Conservation (phyloP, 495 filamentous ascomycete genomes). For the Podospora anserina region DNA sequence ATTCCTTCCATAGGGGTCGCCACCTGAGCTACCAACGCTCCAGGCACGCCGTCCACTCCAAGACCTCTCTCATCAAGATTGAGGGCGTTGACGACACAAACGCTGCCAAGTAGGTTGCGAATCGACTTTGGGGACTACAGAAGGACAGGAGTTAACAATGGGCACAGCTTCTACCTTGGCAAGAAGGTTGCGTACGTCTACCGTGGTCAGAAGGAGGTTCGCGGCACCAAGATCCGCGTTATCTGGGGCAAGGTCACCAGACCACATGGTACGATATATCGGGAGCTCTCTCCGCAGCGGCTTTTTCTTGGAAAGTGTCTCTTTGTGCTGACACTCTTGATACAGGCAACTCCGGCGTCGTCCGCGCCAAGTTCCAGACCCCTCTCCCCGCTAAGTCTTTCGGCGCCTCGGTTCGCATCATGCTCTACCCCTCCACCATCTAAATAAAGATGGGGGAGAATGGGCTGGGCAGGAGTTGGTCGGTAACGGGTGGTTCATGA, state of each 20-base stretch:
- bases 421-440: constrained; percentile 93
- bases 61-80: constrained; percentile 90
- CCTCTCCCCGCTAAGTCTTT: constrained; percentile 95
- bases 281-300: neutral
- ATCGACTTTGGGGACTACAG: neutral
- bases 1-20: constrained; percentile 61
- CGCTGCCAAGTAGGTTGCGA: constrained; percentile 70
- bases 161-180: constrained; percentile 76
- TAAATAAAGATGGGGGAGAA: constrained; percentile 32
- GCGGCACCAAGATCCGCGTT: constrained; percentile 94
- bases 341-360: constrained; percentile 89
- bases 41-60: constrained; percentile 78
- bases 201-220: constrained; percentile 83
- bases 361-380: constrained; percentile 90
- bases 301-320: neutral
- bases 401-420: constrained; percentile 93
- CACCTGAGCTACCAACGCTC: constrained; percentile 93
- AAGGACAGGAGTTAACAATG: constrained; percentile 28
- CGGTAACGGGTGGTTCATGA: constrained; percentile 53
- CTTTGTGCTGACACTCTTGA: constrained; percentile 13
- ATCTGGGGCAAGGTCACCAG: constrained; percentile 99
- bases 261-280: constrained; percentile 70
- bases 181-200: constrained; percentile 98
- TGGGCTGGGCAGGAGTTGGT: constrained; percentile 50
- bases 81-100: constrained; percentile 87